phyloP scores from a whole-genome alignment of 208 protist genomes.

The Leishmania turanica region DNA sequence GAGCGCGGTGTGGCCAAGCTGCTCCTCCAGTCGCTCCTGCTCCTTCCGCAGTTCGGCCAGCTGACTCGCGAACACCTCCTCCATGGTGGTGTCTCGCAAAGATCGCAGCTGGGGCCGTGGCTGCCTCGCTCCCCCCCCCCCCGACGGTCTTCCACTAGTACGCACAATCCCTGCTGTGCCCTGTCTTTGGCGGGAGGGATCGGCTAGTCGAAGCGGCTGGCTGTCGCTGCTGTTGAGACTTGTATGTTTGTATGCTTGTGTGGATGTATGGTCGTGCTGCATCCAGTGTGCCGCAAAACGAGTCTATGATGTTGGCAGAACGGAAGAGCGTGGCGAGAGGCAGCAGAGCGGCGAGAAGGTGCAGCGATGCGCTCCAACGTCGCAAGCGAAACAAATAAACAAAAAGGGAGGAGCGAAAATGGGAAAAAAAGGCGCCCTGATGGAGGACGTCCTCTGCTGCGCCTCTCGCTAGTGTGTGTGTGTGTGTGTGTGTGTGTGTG shows the following conservation, averaged over 20 bases:
- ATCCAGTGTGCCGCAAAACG: background rate
- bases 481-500: background rate
- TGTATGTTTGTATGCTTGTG: conserved; percentile 13
- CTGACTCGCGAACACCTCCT: conserved; percentile 29
- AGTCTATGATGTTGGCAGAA: background rate
- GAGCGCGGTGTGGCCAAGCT: conserved; percentile 25
- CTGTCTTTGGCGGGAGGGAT: background rate
- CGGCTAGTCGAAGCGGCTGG: background rate
- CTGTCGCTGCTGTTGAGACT: background rate
- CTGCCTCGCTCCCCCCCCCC: background rate
- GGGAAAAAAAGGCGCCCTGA: background rate
- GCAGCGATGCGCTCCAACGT: background rate
- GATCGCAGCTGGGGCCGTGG: background rate
- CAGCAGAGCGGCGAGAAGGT: background rate
- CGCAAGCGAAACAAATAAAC: background rate
- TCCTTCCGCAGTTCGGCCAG: conserved; percentile 35
- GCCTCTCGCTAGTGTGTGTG: background rate
- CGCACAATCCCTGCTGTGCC: background rate
- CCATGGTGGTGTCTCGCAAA: conserved; percentile 12
- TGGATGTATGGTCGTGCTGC: background rate
- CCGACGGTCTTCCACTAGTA: background rate
- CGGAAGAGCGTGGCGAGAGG: background rate
- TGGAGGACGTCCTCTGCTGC: background rate
- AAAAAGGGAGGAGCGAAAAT: background rate
- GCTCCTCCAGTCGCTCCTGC: conserved; percentile 34